A percentile compares a stretch with the other conserved stretches of the same genome.
Conservation (phyloP, 1,284 basidiomycete species). For the Hymenochaete sp. region DNA sequence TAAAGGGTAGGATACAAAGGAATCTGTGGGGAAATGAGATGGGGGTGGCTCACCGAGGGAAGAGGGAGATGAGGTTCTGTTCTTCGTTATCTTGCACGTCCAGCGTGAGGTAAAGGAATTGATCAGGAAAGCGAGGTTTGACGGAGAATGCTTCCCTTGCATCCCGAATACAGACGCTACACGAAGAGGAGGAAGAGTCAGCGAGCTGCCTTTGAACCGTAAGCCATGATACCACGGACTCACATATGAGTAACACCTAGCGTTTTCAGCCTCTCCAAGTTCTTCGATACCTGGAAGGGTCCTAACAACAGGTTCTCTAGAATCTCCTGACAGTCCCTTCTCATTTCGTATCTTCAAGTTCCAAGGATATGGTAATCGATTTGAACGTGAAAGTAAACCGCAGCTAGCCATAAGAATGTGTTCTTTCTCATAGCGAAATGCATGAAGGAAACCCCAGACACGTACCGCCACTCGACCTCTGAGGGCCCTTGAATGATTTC, state of each 20-base stretch:
- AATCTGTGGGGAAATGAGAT: neutral
- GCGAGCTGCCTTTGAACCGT: slow-evolving; percentile 11
- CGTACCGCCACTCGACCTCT: slow-evolving; percentile 71
- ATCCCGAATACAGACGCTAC: slow-evolving; percentile 80
- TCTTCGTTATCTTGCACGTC: slow-evolving; percentile 89
- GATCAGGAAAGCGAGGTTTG: slow-evolving; percentile 73
- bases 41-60: slow-evolving; percentile 51
- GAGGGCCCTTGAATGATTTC: slow-evolving; percentile 64
- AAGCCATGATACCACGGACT: slow-evolving; percentile 24
- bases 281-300: slow-evolving; percentile 82
- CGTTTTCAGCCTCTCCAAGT: slow-evolving; percentile 53
- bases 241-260: slow-evolving; percentile 84
- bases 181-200: slow-evolving; percentile 16
- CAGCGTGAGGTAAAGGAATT: slow-evolving; percentile 72
- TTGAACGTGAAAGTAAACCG: slow-evolving; percentile 7
- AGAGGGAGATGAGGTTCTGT: slow-evolving; percentile 80
- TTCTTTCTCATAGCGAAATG: too few species aligned
- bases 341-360: slow-evolving; percentile 79
- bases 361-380: neutral
- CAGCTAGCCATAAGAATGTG: neutral
- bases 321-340: slow-evolving; percentile 87
- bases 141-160: slow-evolving; percentile 83
- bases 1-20: slow-evolving; percentile 5
- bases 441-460: slow-evolving; percentile 13
- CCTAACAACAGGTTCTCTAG: slow-evolving; percentile 79